These are phyloP conservation scores for Plenodomus biglobosus DNA, from an alignment of 2,329 filamentous ascomycete genomes.

Conservation along the genomic window DNA sequence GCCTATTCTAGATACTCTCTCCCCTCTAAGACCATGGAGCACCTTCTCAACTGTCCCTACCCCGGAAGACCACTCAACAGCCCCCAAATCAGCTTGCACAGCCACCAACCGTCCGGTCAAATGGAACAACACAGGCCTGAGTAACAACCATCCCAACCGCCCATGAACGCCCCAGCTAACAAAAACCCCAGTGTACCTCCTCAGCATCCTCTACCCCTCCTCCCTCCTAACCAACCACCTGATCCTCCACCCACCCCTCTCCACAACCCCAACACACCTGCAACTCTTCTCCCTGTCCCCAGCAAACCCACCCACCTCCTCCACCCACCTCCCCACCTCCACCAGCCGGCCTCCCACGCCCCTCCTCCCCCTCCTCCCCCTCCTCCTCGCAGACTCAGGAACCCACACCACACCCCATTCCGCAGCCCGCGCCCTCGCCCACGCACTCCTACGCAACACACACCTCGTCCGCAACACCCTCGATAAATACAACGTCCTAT, in stretches of 20 bases:
- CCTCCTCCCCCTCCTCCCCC: no score
- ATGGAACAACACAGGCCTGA: slow-evolving; percentile 20
- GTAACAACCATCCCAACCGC: slow-evolving; percentile 5
- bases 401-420: background rate
- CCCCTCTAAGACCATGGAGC: slow-evolving; percentile 1
- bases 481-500: slow-evolving; percentile 14
- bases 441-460: slow-evolving; percentile 4
- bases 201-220: slow-evolving; percentile 16
- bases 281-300: slow-evolving; percentile 9
- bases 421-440: slow-evolving; percentile 17
- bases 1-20: slow-evolving; percentile 7
- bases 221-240: slow-evolving; percentile 6
- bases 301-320: slow-evolving; percentile 1
- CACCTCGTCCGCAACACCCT: slow-evolving; percentile 1
- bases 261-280: slow-evolving; percentile 10
- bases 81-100: slow-evolving; percentile 1
- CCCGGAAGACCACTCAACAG: background rate
- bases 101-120: slow-evolving; percentile 4
- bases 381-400: slow-evolving; percentile 13
- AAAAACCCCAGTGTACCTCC: slow-evolving; percentile 18
- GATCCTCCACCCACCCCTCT: slow-evolving; percentile 18
- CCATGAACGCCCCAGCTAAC: slow-evolving; percentile 1
- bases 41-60: slow-evolving; percentile 1
- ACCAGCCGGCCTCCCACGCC: slow-evolving; percentile 17
- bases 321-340: slow-evolving; percentile 15